Base-by-base conservation (phyloP, 306 rosid genomes). In the Ammopiptanthus mongolicus region DNA sequence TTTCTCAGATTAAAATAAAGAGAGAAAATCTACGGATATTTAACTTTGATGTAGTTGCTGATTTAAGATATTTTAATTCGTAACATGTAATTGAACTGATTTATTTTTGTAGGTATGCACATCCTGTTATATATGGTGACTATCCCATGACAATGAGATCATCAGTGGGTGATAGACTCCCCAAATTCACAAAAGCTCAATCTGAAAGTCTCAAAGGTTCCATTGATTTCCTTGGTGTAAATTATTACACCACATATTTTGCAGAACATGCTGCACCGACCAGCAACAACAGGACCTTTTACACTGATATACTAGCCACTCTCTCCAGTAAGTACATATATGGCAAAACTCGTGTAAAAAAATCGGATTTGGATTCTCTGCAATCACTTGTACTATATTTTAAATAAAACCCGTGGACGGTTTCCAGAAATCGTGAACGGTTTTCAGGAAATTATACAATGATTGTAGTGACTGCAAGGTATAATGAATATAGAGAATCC, bases 191-290 rank as follows among this genome's bases (percentile, higher is more conserved):
- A 4, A 31, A 25, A 47, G 41, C 37, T 1, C 66, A 91, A 76
- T 50, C 83, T 3, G 53, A 55, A 57, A 46, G 36, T 1, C 14
- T 89, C 0, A 80, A 83, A 47, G 83, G 83, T 2, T 81, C 91
- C 6, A 14, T 19, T n/a, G 96, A 91, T 83, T 91, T 89, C 81
- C 77, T 89, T 63, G 93, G 91, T 5, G 69, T 89, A 8, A 89
- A 91, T 80, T 89, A 91, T 68, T 89, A 87, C 75, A 81, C 86
- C 23, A 65, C 86, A 0, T 71, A 63, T 62, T 90, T 37, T 65
- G 95, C 76, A 14, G 77, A 80, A 21, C 12, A 22, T 41, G 74
- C 65, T 79, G 50, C 80, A 41, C 68, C 51, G 0, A 28, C 70
- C 4, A 78, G 1, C 11, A 44, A 28, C 41, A 87, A 87, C 78